Evolutionary conservation across 2,329 filamentous ascomycete genomes (phyloP), one percentile per base, ranked within the genome.

Genomic region (Monosporascus ibericus): DNA sequence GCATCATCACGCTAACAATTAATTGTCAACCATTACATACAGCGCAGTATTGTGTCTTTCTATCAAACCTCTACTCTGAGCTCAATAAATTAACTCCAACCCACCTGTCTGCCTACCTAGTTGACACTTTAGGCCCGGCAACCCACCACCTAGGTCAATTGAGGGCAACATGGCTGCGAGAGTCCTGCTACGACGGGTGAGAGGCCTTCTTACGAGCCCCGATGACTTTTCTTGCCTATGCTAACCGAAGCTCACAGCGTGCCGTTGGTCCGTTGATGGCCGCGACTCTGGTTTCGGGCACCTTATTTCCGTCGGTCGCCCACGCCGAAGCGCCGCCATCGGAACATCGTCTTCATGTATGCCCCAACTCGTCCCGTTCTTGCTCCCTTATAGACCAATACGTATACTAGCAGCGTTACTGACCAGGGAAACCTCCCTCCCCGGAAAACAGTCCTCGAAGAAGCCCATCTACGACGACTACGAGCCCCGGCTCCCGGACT

Each of bases 401-500:
- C 5, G 30, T 14, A 14, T 15, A 18, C 6, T 14, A 5, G 11
- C 20, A 42, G 17, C 15, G 14, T 17, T 25, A 49, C 48, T 49
- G 25, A 44, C 48, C 37, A 39, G 18, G 25, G n/a, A 6, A 34
- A 14, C 18, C 38, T 18, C 38, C 17, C 9, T 8, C 17, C 38
- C 38, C 38, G 38, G 17, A 40, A 40, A 42, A 27, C 56, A 79
- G 73, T 58, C 66, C 6, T 47, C 55, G 17, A 80, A 79, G 67
- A 88, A 87, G 70, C 86, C 90, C 59, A 94, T 95, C 73, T 95
- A 95, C 79, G 88, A 92, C 72, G 80, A 86, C 68, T 73, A 76
- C 68, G 79, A 86, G 68, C 65, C 71, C 54, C 65, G 73, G 61
- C 58, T 64, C 11, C 60, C 67, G 6, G 65, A 61, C 51, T 47